phyloP scores from a whole-genome alignment of 768 basidiomycete genomes.

The Lentinula sp. region DNA sequence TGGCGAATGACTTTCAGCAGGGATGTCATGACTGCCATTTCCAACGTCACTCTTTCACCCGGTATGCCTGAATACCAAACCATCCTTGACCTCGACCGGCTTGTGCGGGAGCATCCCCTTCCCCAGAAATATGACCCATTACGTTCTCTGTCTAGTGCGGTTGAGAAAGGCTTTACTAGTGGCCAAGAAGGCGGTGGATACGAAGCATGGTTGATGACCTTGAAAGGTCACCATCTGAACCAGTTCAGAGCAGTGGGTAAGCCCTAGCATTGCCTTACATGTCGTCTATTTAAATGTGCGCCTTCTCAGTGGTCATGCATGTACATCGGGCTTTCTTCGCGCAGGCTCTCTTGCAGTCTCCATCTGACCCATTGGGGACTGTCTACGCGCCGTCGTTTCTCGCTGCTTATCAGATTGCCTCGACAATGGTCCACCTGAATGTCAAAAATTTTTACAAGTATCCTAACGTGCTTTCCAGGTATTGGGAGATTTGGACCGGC shows the following conservation, averaged over 20 bases:
- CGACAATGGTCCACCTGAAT: constrained; percentile 7
- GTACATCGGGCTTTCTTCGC: constrained; percentile 44
- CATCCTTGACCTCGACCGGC: constrained; percentile 18
- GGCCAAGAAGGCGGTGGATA: neutral
- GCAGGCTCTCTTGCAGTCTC: constrained; percentile 35
- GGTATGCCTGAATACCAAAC: constrained; percentile 32
- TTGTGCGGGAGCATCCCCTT: neutral
- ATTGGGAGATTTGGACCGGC: neutral
- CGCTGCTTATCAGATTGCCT: constrained; percentile 40
- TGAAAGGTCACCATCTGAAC: neutral
- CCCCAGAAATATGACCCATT: neutral
- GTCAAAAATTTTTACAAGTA: neutral
- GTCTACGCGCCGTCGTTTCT: constrained; percentile 43
- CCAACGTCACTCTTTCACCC: constrained; percentile 28
- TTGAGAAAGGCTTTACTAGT: neutral
- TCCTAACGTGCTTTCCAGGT: neutral
- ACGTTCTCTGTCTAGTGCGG: neutral
- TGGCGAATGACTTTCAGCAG: neutral
- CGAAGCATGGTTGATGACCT: neutral
- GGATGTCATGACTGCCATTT: constrained; percentile 22
- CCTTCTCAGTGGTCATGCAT: constrained; percentile 31
- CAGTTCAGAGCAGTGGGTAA: constrained; percentile 29
- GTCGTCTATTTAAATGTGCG: neutral
- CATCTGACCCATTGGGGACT: constrained; percentile 36
- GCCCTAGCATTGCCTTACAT: neutral